phyloP scores from a whole-genome alignment of 2,329 filamentous ascomycete species.

The Microsporum canis region DNA sequence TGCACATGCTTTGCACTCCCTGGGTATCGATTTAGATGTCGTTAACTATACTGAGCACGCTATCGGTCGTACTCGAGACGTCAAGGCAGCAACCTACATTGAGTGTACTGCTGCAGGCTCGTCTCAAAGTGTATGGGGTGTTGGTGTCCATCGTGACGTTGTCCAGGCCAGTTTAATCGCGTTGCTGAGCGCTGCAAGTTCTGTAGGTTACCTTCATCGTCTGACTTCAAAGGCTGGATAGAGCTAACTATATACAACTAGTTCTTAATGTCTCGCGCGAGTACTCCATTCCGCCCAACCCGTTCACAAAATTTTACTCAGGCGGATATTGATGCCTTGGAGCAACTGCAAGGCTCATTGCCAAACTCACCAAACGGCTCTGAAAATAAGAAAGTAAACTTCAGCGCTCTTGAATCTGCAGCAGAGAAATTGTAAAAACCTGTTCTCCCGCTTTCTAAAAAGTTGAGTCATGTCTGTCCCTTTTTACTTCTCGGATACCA shows the following conservation, averaged over 20 bases:
- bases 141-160: conserved; percentile 85
- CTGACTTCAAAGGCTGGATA: not conserved
- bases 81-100: conserved; percentile 92
- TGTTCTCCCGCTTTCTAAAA: not conserved
- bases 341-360: conserved; percentile 26
- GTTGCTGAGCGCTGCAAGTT: conserved; percentile 71
- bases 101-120: conserved; percentile 64
- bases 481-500: not conserved
- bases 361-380: conserved; percentile 16
- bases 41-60: conserved; percentile 94
- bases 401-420: conserved; percentile 12
- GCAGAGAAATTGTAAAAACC: conserved; percentile 10
- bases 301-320: conserved; percentile 42
- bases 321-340: conserved; percentile 35
- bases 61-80: conserved; percentile 66
- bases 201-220: conserved; percentile 47
- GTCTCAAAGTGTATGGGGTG: conserved; percentile 70
- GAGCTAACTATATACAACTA: conserved; percentile 26
- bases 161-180: conserved; percentile 82
- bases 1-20: conserved; percentile 62
- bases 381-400: conserved; percentile 18
- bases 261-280: conserved; percentile 63
- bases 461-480: not conserved
- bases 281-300: conserved; percentile 50
- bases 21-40: conserved; percentile 82